phyloP scores from a whole-genome alignment of 2,329 filamentous ascomycete species.

The Biscogniauxia sp. region DNA sequence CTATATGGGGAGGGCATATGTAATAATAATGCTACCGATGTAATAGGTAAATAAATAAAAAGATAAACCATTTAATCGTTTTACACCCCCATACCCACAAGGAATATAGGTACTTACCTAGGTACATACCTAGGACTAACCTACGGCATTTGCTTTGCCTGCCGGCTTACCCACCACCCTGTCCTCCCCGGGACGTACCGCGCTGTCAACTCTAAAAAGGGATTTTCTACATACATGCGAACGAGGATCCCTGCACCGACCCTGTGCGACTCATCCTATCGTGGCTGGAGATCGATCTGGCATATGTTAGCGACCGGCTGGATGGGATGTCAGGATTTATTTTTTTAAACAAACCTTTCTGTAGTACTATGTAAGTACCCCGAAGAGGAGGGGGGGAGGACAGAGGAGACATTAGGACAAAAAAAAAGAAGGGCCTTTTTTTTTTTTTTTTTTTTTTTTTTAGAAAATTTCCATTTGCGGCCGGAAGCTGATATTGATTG shows the following conservation, averaged over 20 bases:
- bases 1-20: neutral
- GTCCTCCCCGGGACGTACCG: neutral
- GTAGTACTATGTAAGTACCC: neutral
- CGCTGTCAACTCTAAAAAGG: neutral
- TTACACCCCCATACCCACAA: neutral
- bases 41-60: neutral
- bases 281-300: neutral
- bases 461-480: constrained; percentile 27
- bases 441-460: too few relatives aligned
- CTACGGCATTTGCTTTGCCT: neutral
- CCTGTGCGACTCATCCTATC: neutral
- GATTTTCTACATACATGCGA: neutral
- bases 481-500: constrained; percentile 25
- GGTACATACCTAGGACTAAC: neutral
- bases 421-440: neutral
- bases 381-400: neutral
- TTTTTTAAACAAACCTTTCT: neutral
- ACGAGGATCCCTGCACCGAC: neutral
- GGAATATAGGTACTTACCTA: neutral
- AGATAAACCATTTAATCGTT: neutral
- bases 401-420: constrained; percentile 1
- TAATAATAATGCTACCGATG: too few relatives aligned
- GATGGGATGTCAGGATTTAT: neutral
- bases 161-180: too few relatives aligned
- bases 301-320: neutral